Conservation (phyloP, 1,284 basidiomycete genomes). For the Exsudoporus floridanus region DNA sequence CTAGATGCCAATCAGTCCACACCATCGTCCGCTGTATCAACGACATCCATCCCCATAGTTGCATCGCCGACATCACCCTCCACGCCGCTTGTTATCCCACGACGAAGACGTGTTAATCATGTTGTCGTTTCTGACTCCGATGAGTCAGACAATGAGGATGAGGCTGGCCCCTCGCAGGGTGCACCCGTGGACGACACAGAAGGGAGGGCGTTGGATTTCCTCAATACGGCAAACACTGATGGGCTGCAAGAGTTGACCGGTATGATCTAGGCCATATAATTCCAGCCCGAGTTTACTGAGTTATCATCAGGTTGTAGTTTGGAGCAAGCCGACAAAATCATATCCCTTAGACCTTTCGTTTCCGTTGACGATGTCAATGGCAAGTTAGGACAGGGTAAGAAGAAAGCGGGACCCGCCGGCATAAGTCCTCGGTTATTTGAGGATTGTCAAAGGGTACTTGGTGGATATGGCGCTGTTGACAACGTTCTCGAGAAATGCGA, state of each 20-base stretch:
- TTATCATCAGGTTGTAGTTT: conserved; percentile 67
- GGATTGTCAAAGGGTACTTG: conserved; percentile 85
- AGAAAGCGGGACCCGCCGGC: conserved; percentile 77
- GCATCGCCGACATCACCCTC: conserved; percentile 43
- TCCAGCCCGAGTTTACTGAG: conserved; percentile 12
- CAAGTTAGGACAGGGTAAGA: conserved; percentile 80
- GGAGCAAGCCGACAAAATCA: conserved; percentile 82
- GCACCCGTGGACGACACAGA: conserved; percentile 25
- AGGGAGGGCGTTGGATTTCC: conserved; percentile 74
- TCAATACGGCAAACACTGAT: conserved; percentile 75
- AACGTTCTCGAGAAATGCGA: conserved; percentile 88
- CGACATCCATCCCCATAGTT: conserved; percentile 26
- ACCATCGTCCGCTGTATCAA: conserved; percentile 18
- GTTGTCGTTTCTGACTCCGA: conserved; percentile 70
- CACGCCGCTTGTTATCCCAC: conserved; percentile 44
- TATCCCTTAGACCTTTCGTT: conserved; percentile 78
- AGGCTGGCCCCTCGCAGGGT: conserved; percentile 25
- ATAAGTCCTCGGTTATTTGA: conserved; percentile 90
- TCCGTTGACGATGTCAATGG: conserved; percentile 76
- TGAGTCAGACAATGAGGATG: conserved; percentile 44
- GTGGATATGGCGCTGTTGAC: conserved; percentile 91
- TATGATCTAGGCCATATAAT: conserved; percentile 37
- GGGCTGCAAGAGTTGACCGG: conserved; percentile 89
- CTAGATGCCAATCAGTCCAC: conserved; percentile 42
- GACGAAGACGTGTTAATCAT: conserved; percentile 54